These are phyloP conservation scores for Aspergillus homomorphus DNA, from an alignment of 495 filamentous ascomycete genomes.

Conservation along the genomic window DNA sequence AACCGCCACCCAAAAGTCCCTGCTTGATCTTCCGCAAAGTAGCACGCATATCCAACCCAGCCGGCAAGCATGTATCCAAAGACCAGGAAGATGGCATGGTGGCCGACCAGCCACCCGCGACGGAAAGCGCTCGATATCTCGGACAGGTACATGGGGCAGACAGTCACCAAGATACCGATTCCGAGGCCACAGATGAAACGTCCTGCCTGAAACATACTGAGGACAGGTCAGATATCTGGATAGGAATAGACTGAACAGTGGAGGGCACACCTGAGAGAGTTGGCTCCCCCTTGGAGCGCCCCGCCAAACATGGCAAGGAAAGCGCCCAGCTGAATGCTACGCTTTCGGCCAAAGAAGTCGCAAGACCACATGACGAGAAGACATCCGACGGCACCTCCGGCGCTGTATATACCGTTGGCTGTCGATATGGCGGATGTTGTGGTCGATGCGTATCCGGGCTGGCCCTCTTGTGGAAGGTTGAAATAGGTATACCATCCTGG, in stretches of 20 bases:
- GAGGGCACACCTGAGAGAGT: conserved; percentile 32
- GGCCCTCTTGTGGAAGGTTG: conserved; percentile 34
- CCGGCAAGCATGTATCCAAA: conserved; percentile 43
- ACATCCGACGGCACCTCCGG: conserved; percentile 43
- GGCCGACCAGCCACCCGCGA: conserved; percentile 38
- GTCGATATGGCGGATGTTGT: conserved; percentile 48
- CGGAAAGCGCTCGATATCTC: conserved; percentile 36
- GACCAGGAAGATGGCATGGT: conserved; percentile 40
- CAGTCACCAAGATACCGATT: conserved; percentile 43
- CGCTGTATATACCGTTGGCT: conserved; percentile 48
- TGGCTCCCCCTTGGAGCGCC: conserved; percentile 43
- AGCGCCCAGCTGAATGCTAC: conserved; percentile 43
- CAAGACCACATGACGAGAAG: conserved; percentile 45
- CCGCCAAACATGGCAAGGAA: conserved; percentile 43
- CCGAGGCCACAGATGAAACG: conserved; percentile 49
- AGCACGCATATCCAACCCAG: conserved; percentile 46
- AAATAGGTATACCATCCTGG: conserved; percentile 50
- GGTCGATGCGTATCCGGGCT: conserved; percentile 42
- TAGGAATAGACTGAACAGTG: not conserved
- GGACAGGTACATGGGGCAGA: conserved; percentile 46
- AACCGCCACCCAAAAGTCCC: conserved; percentile 45
- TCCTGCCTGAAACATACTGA: conserved; percentile 47
- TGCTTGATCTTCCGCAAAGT: conserved; percentile 32
- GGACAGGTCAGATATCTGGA: not conserved
- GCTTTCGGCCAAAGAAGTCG: conserved; percentile 42